Evolutionary conservation across 148 eudicot species (phyloP).

Genomic region (Dysphania ambrosioides): DNA sequence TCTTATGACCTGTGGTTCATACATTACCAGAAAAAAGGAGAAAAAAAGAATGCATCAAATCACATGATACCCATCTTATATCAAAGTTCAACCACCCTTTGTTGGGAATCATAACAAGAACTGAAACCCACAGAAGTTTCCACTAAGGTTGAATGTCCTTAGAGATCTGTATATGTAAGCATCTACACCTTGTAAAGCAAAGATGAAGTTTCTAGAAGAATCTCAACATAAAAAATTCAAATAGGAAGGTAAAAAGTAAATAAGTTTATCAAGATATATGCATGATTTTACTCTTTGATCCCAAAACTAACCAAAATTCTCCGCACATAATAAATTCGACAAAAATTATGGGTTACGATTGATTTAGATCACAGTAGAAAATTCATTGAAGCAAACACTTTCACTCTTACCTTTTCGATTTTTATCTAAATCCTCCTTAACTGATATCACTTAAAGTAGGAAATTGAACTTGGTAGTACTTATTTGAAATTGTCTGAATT

Average conservation of each 20-base stretch:
- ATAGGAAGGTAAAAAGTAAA: neutral
- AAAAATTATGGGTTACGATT: neutral
- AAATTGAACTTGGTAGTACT: too few species aligned
- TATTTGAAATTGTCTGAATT: too few species aligned
- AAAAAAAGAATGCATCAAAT: neutral
- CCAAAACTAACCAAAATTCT: neutral
- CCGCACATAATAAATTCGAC: neutral
- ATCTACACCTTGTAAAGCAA: neutral
- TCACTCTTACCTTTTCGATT: too few species aligned
- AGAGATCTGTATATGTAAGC: neutral
- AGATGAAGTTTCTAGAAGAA: neutral
- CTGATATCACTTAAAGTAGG: too few species aligned
- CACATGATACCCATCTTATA: neutral
- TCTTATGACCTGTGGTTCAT: constrained; percentile 50
- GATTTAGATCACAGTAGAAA: neutral
- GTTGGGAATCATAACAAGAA: neutral
- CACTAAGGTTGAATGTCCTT: neutral
- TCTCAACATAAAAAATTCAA: neutral
- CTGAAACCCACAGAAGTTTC: neutral
- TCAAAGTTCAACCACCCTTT: neutral
- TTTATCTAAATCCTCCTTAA: too few species aligned
- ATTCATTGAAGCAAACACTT: too few species aligned
- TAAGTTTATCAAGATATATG: neutral
- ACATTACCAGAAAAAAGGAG: neutral
- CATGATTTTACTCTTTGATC: neutral